Evolutionary conservation across 805 yeast genomes (phyloP).

Genomic region (Lipomyces mesembrius): DNA sequence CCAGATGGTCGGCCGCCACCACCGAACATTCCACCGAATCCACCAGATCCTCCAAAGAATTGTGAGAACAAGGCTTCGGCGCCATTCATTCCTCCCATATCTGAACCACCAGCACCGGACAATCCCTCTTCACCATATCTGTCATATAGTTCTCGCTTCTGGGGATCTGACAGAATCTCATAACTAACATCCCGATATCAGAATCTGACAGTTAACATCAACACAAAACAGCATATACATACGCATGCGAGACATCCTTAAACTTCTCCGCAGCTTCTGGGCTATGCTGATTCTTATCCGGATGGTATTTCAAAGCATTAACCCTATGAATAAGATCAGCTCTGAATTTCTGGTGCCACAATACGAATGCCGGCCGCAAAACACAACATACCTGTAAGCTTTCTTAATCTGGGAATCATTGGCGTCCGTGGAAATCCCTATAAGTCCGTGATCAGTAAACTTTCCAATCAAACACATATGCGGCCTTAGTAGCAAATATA

Average conservation of each 20-base stretch:
- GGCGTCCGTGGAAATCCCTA: constrained; percentile 58
- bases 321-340: constrained; percentile 47
- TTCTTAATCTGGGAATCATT: constrained; percentile 66
- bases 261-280: constrained; percentile 93
- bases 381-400: constrained; percentile 57
- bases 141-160: constrained; percentile 89
- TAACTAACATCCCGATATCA: constrained; percentile 42
- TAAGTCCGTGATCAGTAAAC: not conserved
- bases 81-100: constrained; percentile 68
- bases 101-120: constrained; percentile 72
- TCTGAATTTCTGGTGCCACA: too few species aligned
- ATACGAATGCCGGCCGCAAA: not conserved
- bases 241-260: constrained; percentile 86
- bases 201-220: constrained; percentile 51
- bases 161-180: constrained; percentile 83
- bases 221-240: constrained; percentile 39
- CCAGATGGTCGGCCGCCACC: constrained; percentile 42
- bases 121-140: constrained; percentile 92
- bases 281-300: constrained; percentile 73
- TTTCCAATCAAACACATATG: not conserved
- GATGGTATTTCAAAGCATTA: constrained; percentile 77
- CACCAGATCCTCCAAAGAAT: constrained; percentile 74
- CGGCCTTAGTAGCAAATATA: not conserved
- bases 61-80: constrained; percentile 78
- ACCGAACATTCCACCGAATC: constrained; percentile 49